Evolutionary conservation across 108 stramenopile genomes (phyloP), one percentile per base, ranked within the genome.

Genomic region (Cyclotella distinguenda): DNA sequence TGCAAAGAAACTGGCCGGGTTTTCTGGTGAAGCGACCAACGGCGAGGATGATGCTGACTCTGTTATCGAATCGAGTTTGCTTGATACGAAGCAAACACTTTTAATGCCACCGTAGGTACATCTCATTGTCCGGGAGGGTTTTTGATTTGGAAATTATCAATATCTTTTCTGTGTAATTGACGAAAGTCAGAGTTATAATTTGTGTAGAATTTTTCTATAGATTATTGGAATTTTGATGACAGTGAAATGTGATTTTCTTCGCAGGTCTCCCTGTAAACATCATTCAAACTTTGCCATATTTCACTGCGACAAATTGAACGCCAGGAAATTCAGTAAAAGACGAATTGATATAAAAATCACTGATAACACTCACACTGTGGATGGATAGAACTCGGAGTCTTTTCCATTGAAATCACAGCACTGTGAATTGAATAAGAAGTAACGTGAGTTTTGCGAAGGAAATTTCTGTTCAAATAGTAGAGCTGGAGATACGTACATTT

Each of bases 391-490:
- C 10, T 67, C 72, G 8, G 67, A 60, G 5, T 55, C 22, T 16
- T 58, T 51, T 39, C 77, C 83, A 77, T 93, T 93, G 60, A 82
- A 93, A 2, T 46, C 50, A 48, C 83, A 82, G 61, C 92, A 93
- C 55, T 56, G 35, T 0, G 18, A 13, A 19, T 36, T 15, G 22
- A 11, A 22, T 36, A 3, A 56, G n/a, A 21, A 2, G 35, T 11
- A 38, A 36, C 18, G 34, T 19, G 39, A 6, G 1, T 35, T 0
- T 4, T 36, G 36, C 23, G 36, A 19, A 56, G 39, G 21, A 19
- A 21, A 38, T 56, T 1, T 1, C 4, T 4, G 56, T 87, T 86
- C 21, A 67, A 39, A 27, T n/a, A 26, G 36, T 1, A 19, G 39
- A 38, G 11, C 6, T 3, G 12, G 11, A 32, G 15, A 15, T 18